Evolutionary conservation across 2,329 filamentous ascomycete genomes (phyloP).

Genomic region (Pseudocercospora cruenta): DNA sequence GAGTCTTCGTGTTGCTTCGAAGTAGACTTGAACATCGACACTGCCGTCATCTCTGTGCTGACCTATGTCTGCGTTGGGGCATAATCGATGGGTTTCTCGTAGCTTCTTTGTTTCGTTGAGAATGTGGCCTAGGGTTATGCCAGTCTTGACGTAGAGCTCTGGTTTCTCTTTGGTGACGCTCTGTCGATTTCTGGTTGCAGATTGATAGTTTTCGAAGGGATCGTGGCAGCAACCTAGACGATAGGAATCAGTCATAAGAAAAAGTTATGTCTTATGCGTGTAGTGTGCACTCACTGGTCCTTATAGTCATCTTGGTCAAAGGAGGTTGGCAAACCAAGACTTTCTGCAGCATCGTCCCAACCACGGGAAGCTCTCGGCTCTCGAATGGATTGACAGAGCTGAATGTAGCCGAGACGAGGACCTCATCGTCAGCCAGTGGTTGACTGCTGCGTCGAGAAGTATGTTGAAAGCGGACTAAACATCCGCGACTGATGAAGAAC

Average conservation of each 20-base stretch:
- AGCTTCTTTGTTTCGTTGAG: conserved; percentile 11
- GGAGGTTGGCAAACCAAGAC: conserved; percentile 24
- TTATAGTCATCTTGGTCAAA: conserved; percentile 12
- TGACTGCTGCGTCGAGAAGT: not conserved
- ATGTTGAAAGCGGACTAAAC: conserved; percentile 5
- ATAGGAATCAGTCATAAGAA: not conserved
- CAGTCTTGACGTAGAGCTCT: conserved; percentile 2
- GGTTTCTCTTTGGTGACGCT: not conserved
- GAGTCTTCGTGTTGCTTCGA: conserved; percentile 3
- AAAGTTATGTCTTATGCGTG: too few relatives aligned
- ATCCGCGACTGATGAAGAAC: conserved; percentile 12
- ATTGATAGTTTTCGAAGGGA: not conserved
- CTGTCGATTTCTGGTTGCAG: not conserved
- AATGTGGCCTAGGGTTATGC: conserved; percentile 22
- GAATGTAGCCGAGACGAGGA: conserved; percentile 5
- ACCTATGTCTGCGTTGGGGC: conserved; percentile 11
- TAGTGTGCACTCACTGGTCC: conserved; percentile 1
- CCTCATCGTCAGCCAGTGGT: conserved; percentile 1
- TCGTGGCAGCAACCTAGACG: conserved; percentile 12
- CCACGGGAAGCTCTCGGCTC: not conserved
- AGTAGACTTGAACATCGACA: conserved; percentile 4
- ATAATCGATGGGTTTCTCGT: conserved; percentile 11
- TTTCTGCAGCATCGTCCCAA: not conserved
- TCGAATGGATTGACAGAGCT: conserved; percentile 5
- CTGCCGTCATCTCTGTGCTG: conserved; percentile 16